Conservation (phyloP, 1,139 yeast species). For the Yarrowia galli region DNA sequence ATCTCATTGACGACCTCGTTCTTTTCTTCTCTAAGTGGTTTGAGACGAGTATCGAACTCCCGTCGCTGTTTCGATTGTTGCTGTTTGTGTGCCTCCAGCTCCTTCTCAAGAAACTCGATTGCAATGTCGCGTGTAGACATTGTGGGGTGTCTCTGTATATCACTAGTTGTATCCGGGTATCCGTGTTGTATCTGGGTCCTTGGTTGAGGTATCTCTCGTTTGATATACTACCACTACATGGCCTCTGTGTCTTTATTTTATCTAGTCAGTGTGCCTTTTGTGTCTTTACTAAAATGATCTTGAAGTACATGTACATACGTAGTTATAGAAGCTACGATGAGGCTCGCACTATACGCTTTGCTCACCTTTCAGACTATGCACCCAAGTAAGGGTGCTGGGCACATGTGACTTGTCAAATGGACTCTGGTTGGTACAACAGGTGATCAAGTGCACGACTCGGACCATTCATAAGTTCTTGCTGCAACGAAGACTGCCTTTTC, state of each 20-base stretch:
- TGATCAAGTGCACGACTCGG: no score
- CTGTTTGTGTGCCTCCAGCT: background rate
- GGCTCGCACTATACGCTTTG: no score
- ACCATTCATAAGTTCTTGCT: no score
- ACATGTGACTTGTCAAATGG: no score
- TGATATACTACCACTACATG: background rate
- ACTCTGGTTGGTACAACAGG: no score
- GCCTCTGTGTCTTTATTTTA: background rate
- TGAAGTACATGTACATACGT: no score
- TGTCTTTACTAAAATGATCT: background rate
- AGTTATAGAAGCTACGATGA: no score
- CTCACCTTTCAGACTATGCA: no score
- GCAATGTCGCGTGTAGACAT: slow-evolving; percentile 1
- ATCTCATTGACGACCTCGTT: background rate
- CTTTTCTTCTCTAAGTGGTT: background rate
- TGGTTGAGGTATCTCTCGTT: background rate
- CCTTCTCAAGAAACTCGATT: background rate
- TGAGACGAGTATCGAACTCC: background rate
- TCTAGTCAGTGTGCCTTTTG: background rate
- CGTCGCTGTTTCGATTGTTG: background rate
- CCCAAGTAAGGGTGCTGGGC: no score
- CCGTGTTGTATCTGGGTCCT: background rate
- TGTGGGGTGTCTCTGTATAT: no score
- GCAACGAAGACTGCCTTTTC: no score
- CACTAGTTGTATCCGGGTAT: background rate